These are phyloP conservation scores for Puccinia triticina DNA, from an alignment of 1,284 basidiomycete genomes.

Conservation along the genomic window DNA sequence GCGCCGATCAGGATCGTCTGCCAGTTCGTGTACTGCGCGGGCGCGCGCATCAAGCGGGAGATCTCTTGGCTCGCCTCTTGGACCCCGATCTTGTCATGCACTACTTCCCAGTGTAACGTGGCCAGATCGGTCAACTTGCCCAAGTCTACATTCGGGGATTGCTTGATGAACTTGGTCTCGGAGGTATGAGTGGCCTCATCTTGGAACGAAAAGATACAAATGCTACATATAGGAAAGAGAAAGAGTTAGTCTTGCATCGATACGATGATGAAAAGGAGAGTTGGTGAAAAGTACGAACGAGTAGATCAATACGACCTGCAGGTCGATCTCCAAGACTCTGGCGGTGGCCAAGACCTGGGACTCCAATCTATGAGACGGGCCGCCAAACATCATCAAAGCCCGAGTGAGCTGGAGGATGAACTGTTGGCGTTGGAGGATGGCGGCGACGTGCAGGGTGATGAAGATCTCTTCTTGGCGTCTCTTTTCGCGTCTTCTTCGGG, in stretches of 20 bases:
- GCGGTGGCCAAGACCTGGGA: constrained; percentile 84
- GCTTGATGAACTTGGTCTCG: constrained; percentile 71
- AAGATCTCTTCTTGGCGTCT: constrained; percentile 76
- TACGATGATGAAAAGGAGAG: not conserved
- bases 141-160: constrained; percentile 73
- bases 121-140: constrained; percentile 72
- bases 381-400: constrained; percentile 93
- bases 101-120: constrained; percentile 85
- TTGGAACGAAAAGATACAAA: constrained; percentile 68
- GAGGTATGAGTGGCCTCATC: constrained; percentile 81
- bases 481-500: constrained; percentile 65
- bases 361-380: constrained; percentile 83
- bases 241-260: not conserved
- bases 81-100: constrained; percentile 81
- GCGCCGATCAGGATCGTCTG: constrained; percentile 76
- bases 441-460: constrained; percentile 85
- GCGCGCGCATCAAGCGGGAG: constrained; percentile 73
- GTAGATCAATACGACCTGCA: constrained; percentile 77
- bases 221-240: not conserved
- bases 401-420: constrained; percentile 86
- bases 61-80: constrained; percentile 75
- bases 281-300: constrained; percentile 28
- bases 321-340: constrained; percentile 78
- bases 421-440: constrained; percentile 81
- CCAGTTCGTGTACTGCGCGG: constrained; percentile 66